These are phyloP conservation scores for Rubroboletus pulcherrimus DNA, from an alignment of 768 basidiomycete genomes.

Conservation along the genomic window DNA sequence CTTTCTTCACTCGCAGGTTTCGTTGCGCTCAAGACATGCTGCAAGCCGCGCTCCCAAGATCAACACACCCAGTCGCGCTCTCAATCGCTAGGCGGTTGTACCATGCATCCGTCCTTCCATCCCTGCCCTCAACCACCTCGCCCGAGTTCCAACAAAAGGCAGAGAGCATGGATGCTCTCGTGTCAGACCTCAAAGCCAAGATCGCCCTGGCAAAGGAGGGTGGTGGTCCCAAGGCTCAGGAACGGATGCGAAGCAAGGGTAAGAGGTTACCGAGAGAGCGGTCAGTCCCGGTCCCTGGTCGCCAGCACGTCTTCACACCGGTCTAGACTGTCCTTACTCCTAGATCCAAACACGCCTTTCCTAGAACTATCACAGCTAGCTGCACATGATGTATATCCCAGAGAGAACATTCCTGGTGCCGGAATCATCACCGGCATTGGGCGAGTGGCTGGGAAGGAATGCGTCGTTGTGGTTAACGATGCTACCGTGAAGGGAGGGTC, in stretches of 20 bases:
- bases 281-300: conserved; percentile 34
- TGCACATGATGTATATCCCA: conserved; percentile 81
- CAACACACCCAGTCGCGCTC: neutral
- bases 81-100: conserved; percentile 37
- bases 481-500: conserved; percentile 92
- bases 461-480: conserved; percentile 91
- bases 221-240: conserved; percentile 71
- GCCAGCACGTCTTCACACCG: conserved; percentile 1
- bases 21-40: conserved; percentile 16
- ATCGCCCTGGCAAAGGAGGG: conserved; percentile 59
- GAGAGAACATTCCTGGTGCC: conserved; percentile 75
- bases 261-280: conserved; percentile 84
- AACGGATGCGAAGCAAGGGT: conserved; percentile 70
- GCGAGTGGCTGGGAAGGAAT: conserved; percentile 75
- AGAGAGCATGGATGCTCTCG: conserved; percentile 64
- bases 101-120: conserved; percentile 73
- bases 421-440: conserved; percentile 88
- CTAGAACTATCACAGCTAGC: conserved; percentile 84
- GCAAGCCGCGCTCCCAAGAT: conserved; percentile 15
- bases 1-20: neutral
- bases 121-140: conserved; percentile 61
- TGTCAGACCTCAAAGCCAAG: conserved; percentile 61
- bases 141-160: conserved; percentile 69
- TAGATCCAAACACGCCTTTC: conserved; percentile 88
- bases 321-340: conserved; percentile 60